These are phyloP conservation scores for Leishmania aethiopica DNA, from an alignment of 208 protist genomes.

Conservation along the genomic window DNA sequence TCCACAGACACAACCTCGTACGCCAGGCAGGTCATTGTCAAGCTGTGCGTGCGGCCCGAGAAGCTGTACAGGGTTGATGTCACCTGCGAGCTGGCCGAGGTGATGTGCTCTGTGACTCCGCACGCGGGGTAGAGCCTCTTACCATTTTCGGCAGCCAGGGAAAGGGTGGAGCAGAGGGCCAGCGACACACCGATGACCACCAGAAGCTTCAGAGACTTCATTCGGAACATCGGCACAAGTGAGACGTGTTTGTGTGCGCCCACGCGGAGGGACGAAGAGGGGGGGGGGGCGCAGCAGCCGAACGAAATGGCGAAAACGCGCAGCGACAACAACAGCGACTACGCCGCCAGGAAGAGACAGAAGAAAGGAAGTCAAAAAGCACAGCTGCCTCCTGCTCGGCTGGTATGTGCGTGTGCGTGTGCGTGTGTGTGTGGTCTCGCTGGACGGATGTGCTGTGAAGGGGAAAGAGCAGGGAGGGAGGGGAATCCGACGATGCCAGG, in stretches of 20 bases:
- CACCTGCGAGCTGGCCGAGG: slow-evolving; percentile 18
- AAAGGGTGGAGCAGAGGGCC: slow-evolving; percentile 15
- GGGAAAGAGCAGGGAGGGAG: background rate
- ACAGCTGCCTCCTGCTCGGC: background rate
- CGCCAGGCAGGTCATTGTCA: slow-evolving; percentile 64
- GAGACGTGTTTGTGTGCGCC: background rate
- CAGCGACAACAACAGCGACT: background rate
- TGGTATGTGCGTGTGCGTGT: too few relatives aligned
- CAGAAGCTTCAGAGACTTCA: slow-evolving; percentile 3
- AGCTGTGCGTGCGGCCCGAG: background rate
- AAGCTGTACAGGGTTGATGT: slow-evolving; percentile 31
- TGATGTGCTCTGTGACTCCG: slow-evolving; percentile 26
- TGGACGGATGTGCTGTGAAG: background rate
- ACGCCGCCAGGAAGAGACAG: background rate
- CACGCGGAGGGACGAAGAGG: background rate
- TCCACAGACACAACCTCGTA: slow-evolving; percentile 60
- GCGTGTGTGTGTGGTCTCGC: slow-evolving; percentile 3
- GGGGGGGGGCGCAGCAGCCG: background rate
- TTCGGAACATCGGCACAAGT: slow-evolving; percentile 4
- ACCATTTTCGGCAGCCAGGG: background rate
- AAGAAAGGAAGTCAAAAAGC: background rate
- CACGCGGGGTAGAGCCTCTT: slow-evolving; percentile 67
- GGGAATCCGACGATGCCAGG: background rate
- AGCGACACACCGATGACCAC: slow-evolving; percentile 17
- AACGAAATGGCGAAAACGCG: background rate